These are phyloP conservation scores for Neurospora tetraspora DNA, from an alignment of 495 filamentous ascomycete species.

Conservation along the genomic window DNA sequence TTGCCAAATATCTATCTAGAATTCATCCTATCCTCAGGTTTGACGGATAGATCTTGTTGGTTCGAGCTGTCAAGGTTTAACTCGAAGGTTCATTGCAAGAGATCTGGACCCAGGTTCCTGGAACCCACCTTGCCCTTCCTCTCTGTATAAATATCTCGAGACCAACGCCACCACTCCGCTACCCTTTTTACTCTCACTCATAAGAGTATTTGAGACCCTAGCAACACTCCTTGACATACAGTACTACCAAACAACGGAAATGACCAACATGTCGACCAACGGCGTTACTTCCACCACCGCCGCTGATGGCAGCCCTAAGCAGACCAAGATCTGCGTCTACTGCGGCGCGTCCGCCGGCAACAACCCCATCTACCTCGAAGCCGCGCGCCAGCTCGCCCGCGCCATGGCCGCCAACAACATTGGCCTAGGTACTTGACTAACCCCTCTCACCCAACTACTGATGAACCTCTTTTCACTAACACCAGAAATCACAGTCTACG, in stretches of 20 bases:
- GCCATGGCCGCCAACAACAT: constrained; percentile 66
- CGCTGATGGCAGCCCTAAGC: constrained; percentile 20
- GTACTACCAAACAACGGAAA: background rate
- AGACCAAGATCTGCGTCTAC: constrained; percentile 60
- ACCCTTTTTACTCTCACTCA: background rate
- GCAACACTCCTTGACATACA: background rate
- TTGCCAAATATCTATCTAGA: background rate
- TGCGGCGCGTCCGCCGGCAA: constrained; percentile 70
- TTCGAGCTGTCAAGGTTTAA: background rate
- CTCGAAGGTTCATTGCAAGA: background rate
- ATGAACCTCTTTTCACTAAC: constrained; percentile 1
- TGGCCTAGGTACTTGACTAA: constrained; percentile 40
- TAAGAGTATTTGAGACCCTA: background rate
- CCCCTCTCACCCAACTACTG: background rate
- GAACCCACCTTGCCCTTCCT: background rate
- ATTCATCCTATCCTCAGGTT: background rate
- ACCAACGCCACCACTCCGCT: background rate
- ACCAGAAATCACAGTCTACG: constrained; percentile 52
- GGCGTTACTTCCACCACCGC: constrained; percentile 26
- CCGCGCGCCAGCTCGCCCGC: constrained; percentile 67
- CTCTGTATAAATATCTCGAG: background rate
- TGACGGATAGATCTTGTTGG: background rate
- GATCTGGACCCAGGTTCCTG: background rate
- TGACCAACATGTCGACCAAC: constrained; percentile 30
- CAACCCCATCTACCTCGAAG: constrained; percentile 56